Evolutionary conservation across 495 filamentous ascomycete genomes (phyloP).

Genomic region (Trichocladium antarcticum): DNA sequence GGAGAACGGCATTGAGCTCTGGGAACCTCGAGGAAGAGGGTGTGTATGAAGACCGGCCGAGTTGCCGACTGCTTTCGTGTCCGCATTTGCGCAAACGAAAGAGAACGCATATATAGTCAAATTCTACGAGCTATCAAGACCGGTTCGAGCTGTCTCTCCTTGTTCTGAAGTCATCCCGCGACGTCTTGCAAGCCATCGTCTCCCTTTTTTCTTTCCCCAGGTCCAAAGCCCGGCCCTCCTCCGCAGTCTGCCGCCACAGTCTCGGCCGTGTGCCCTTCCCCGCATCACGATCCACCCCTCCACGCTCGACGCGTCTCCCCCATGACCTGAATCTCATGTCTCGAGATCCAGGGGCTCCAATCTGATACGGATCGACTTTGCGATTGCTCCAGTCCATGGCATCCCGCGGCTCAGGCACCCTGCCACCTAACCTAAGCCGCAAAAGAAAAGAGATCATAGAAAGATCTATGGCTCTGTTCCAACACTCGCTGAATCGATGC

Average conservation of each 20-base stretch:
- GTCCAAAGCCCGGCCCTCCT: no score
- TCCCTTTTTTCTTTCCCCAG: neutral
- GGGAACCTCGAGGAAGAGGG: constrained; percentile 6
- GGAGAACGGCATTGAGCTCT: constrained; percentile 18
- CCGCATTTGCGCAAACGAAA: constrained; percentile 29
- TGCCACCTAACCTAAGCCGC: constrained; percentile 17
- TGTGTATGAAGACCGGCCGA: constrained; percentile 7
- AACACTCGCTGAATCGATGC: constrained; percentile 16
- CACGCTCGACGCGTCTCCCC: no score
- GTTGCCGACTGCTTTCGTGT: constrained; percentile 7
- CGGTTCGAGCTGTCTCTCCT: neutral
- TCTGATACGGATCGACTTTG: constrained; percentile 14
- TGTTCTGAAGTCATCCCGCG: neutral
- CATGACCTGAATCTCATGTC: constrained; percentile 23
- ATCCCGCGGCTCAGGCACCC: constrained; percentile 18
- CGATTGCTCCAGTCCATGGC: constrained; percentile 20
- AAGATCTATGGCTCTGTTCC: constrained; percentile 24
- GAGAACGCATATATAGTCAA: constrained; percentile 14
- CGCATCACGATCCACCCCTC: neutral
- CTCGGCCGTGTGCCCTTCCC: neutral
- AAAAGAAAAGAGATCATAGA: constrained; percentile 23
- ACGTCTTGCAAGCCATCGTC: neutral
- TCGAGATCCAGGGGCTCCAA: constrained; percentile 19
- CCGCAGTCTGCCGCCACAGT: neutral
- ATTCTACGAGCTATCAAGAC: neutral